Evolutionary conservation across 352 stramenopile genomes (phyloP), one percentile per base, ranked within the genome.

Genomic region (Phytophthora citrophthora): DNA sequence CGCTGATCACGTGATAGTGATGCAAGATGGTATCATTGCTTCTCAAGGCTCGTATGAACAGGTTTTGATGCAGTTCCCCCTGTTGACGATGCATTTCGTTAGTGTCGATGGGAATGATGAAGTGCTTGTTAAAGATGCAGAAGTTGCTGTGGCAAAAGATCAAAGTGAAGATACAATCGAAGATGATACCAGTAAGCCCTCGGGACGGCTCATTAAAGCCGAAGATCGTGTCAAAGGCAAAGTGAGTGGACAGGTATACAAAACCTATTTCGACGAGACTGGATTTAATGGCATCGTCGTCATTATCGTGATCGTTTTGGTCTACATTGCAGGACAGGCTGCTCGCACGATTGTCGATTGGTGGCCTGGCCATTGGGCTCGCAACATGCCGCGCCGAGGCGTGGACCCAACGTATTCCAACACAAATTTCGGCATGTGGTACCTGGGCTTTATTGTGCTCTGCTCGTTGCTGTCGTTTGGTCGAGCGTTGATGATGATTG

Each of bases 1-100:
- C 10, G 75, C 76, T 8, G 72, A 89, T 51, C 26, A 56, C 1
- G 65, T 95, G 5, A 8, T 93, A 2, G 76, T 93, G 3, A 56
- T 98, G 31, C 43, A 78, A 3, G 61, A 96, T 44, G 93, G 92
- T 3, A 27, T 60, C 7, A 81, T 98, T 32, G 72, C 7, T 5
- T 88, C 95, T 47, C 58, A 88, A 45, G 93, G 93, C 1, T 81
- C 74, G 3, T 97, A 84, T 64, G 26, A 76, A 7, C 78, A 90
- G 9, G 67, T 98, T n/a, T 69, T 81, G 18, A 69, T 34, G 7
- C 67, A 52, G 12, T 76, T 29, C 20, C 45, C 66, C 11, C 26
- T 74, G 1, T 16, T 48, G 13, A 29, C 20, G 10, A 5, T 48
- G 16, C 5, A 39, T n/a, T 7, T 39, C 32, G 4, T 39, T 39